Base-by-base conservation (phyloP, 352 stramenopile genomes). In the Phytophthora palmivora region DNA sequence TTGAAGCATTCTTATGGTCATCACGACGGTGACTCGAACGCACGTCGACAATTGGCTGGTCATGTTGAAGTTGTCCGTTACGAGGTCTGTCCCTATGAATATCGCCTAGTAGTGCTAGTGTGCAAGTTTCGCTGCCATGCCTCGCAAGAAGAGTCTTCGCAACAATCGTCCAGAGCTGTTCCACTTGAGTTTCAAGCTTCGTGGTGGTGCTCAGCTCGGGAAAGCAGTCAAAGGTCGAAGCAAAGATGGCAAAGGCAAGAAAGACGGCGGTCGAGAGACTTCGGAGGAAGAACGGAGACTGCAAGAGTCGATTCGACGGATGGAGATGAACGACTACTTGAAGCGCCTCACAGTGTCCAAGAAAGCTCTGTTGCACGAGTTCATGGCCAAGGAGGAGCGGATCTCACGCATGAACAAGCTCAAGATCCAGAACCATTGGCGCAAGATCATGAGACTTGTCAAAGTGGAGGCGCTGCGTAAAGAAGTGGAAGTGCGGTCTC, bases 381-480 rank as follows among this genome's bases (percentile, higher is more conserved):
- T 94, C 49, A 83, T 92, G 74, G 73, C 73, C 22, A 88, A 89
- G 28, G 78, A 93, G 59, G 79, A 87, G 24, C 79, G 73, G 47
- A 83, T 89, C 43, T 94, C 76, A 24, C 74, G 74, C 47, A 88
- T 87, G 77, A 97, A 94, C 73, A 89, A 87, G 54, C 76, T 96
- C 45, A 98, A 98, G 62, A 97, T 98, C 64, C 88, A 98, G 55
- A 98, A 97, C 67, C 92, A 98, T 59, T 98, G 93, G 93, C 84
- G 94, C 45, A 97, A 97, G 70, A 98, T 98, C 68, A 97, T 98
- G 92, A 79, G 94, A n/a, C 77, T 98, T 0, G 87, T 96, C 48
- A 98, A 98, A 69, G 87, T 97, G 48, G 89, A 97, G 59, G 76
- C 81, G 8, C 76, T 98, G 34, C 81, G 89, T 50, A 97, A 97